A percentile compares a stretch with the other conserved stretches of the same genome.
These are phyloP conservation scores for Entomortierella chlamydospora DNA, from an alignment of 192 early-diverging fungal genomes.

Conservation along the genomic window DNA sequence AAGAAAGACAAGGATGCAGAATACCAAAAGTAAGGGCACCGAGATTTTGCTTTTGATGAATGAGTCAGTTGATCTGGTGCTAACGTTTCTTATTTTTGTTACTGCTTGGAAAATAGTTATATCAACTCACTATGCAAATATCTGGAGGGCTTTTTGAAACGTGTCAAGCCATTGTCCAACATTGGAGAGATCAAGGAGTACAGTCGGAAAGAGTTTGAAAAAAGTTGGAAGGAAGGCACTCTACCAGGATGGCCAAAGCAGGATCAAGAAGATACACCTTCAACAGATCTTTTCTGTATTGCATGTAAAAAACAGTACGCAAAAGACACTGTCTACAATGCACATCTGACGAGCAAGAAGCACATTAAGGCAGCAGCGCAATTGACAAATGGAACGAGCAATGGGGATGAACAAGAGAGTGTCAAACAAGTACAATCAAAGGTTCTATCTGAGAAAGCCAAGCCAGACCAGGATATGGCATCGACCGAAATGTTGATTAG, in stretches of 20 bases:
- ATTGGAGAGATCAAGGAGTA: constrained; percentile 63
- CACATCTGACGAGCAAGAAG: constrained; percentile 90
- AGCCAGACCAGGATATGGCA: constrained; percentile 71
- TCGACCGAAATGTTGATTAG: constrained; percentile 70
- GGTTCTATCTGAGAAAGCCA: constrained; percentile 57
- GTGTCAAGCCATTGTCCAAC: constrained; percentile 84
- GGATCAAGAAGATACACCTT: constrained; percentile 49
- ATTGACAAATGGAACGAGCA: constrained; percentile 49
- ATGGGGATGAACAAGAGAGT: constrained; percentile 22
- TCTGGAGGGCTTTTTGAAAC: constrained; percentile 76
- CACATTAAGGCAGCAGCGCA: constrained; percentile 85
- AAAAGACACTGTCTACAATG: constrained; percentile 86
- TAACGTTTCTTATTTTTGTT: not conserved
- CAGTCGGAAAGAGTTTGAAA: constrained; percentile 67
- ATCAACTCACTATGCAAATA: constrained; percentile 72
- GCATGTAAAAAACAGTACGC: constrained; percentile 84
- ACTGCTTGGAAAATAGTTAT: constrained; percentile 59
- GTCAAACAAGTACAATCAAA: constrained; percentile 32
- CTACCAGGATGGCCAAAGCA: constrained; percentile 74
- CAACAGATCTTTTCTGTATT: constrained; percentile 74
- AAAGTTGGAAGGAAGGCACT: constrained; percentile 67
- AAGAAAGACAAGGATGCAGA: constrained; percentile 68
- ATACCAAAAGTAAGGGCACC: constrained; percentile 63
- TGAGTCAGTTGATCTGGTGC: too few species aligned
- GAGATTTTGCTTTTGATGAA: not conserved